Base-by-base conservation (phyloP, 73 alveolate species). In the Uronychia binucleata region DNA sequence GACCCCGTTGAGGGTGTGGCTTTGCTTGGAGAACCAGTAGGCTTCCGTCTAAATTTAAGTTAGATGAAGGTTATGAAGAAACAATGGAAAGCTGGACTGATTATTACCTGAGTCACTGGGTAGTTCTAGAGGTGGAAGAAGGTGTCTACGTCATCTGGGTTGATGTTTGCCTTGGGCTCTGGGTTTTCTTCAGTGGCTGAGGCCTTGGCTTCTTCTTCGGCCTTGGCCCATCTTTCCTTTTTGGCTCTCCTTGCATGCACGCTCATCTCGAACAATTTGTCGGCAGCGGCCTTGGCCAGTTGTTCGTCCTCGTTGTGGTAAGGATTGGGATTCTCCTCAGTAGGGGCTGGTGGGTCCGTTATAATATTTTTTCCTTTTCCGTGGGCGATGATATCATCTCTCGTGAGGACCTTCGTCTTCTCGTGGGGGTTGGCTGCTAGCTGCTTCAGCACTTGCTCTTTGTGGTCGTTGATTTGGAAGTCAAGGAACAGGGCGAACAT, bases 201-300 rank as follows among this genome's bases (percentile, higher is more conserved):
- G 31, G 77, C 83, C 26, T 86, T 33, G 28, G 82, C 91, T 76
- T 82, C 94, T 59, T 89, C 92, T 58, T 32, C 88, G 28, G 32
- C 60, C 79, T 88, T 82, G 31, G 31, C 79, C 29, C 29, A 33
- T 59, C 67, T 82, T 33, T 88, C 94, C 57, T 78, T 82, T 91
- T 88, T 88, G 57, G 81, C 85, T 58, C 95, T 28, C 67, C 95
- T 77, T 11, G 89, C 91, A 33, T 58, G 85, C n/a, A 89, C 92
- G 29, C 59, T 14, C 77, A 84, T 67, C 57, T 89, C 95, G 75
- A 89, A 89, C 57, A 89, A 34, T 57, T 79, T 83, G 33, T 89
- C 95, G 78, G 88, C 79, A 79, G 92, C 92, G 0, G 95, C 86
- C 58, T 84, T 77, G 0, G 95, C 85, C 1, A 89, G 58, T 74